Base-by-base conservation (phyloP, 176 grass and related monocot genomes). In the Puya raimondii region DNA sequence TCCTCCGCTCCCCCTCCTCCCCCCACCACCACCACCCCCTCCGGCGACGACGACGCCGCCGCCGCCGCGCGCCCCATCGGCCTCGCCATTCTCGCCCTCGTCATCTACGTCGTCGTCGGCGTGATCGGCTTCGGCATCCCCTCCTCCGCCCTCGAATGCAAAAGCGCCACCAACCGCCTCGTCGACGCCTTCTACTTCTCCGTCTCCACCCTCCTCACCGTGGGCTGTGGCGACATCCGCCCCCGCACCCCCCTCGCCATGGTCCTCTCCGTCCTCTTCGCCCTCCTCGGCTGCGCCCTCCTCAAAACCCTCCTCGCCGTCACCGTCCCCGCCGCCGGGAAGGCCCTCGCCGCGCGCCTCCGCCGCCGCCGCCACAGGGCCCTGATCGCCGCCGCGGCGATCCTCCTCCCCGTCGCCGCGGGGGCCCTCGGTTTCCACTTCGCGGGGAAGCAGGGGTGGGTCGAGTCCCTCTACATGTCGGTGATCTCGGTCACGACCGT, bases 401-500 rank as follows among this genome's bases (percentile, higher is more conserved):
- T 91, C 10, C 63, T 65, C 56, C 79, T 70, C 65, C 81, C 81
- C 51, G 83, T 91, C 79, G 86, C 79, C 49, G 22, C 83, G n/a
- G 89, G 91, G 66, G 79, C 82, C 74, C 49, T 88, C 42, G 86
- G 75, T 81, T 79, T 83, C 64, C 84, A 90, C 76, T 77, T 75
- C 48, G 64, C 85, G 48, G 87, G 91, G 67, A 80, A 74, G 52
- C 65, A 85, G 56, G 78, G 75, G 50, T 96, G 87, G 91, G 68
- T 83, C 1, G 87, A 96, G 49, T 82, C 84, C 63, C 80, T 96
- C 53, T 88, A 91, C 76, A 74, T 88, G 20, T 85, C 91, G 47
- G 87, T 88, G 47, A 96, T 87, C 71, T 96, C 91, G 20, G 84
- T 96, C 42, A 96, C 87, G 68, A 91, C 87, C 61, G 91, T 96